Conservation (phyloP, 2,329 filamentous ascomycete species). For the Penicillium digitatum region DNA sequence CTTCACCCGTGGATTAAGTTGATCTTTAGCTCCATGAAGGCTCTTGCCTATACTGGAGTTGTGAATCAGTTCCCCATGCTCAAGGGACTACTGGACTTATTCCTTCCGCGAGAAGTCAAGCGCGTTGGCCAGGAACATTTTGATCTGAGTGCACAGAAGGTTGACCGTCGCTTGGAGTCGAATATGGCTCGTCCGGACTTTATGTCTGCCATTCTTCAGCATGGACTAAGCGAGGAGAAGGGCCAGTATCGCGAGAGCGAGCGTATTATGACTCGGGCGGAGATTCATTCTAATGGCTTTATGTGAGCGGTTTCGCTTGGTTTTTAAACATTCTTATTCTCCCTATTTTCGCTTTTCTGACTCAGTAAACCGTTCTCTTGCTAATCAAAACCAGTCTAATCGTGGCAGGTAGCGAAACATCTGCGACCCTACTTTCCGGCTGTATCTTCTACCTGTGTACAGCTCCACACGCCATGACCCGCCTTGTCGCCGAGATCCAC, state of each 20-base stretch:
- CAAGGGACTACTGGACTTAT: constrained; percentile 1
- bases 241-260: constrained; percentile 14
- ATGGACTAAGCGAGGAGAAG: constrained; percentile 19
- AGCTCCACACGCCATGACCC: constrained; percentile 14
- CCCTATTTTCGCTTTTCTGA: not conserved
- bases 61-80: constrained; percentile 21
- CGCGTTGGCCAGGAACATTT: constrained; percentile 20
- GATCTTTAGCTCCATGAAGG: constrained; percentile 31
- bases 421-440: constrained; percentile 41
- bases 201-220: constrained; percentile 23
- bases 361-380: not conserved
- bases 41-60: constrained; percentile 15
- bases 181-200: constrained; percentile 23
- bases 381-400: constrained; percentile 24
- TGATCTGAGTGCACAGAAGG: constrained; percentile 18
- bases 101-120: constrained; percentile 13
- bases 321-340: not conserved
- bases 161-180: constrained; percentile 18
- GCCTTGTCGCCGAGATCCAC: constrained; percentile 25
- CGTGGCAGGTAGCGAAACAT: constrained; percentile 40
- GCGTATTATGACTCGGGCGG: constrained; percentile 22
- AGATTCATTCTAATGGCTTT: constrained; percentile 25
- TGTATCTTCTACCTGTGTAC: constrained; percentile 30
- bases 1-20: constrained; percentile 42
- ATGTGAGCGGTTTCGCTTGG: constrained; percentile 14